Evolutionary conservation across 345 rosid species (phyloP).

Genomic region (Arabis alpina): DNA sequence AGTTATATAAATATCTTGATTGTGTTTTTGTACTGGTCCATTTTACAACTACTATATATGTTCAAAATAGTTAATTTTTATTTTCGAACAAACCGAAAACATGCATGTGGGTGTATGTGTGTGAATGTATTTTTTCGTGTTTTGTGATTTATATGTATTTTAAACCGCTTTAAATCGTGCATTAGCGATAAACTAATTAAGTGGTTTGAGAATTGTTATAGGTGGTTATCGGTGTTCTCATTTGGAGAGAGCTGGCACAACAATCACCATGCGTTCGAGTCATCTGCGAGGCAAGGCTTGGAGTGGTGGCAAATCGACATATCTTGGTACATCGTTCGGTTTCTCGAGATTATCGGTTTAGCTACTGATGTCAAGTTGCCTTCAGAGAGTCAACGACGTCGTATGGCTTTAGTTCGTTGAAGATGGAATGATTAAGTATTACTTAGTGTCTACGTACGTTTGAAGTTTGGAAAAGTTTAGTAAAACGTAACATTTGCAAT

Average conservation of each 20-base stretch:
- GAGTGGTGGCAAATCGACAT: constrained; percentile 48
- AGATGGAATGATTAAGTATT: constrained; percentile 10
- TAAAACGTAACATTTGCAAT: constrained; percentile 19
- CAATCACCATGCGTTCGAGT: constrained; percentile 46
- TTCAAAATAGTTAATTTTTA: too few species aligned
- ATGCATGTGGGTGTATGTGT: not conserved
- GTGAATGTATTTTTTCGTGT: not conserved
- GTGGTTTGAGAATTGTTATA: constrained; percentile 19
- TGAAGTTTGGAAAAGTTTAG: constrained; percentile 14
- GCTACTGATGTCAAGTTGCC: constrained; percentile 47
- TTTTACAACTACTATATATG: too few species aligned
- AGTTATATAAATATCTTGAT: not conserved
- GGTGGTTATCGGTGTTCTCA: constrained; percentile 47
- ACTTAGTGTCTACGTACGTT: constrained; percentile 34
- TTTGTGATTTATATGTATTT: not conserved
- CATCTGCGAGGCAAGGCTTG: constrained; percentile 47
- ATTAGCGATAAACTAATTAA: not conserved
- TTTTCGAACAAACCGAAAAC: too few species aligned
- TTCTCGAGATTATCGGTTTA: constrained; percentile 42
- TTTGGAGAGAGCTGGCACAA: constrained; percentile 49
- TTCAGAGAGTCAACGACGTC: constrained; percentile 40
- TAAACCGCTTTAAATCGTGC: not conserved
- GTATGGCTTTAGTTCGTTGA: constrained; percentile 42
- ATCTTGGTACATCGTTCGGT: constrained; percentile 43
- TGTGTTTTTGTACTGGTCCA: not conserved